phyloP scores from a whole-genome alignment of 805 yeast species.

The Osmozyma mogii region DNA sequence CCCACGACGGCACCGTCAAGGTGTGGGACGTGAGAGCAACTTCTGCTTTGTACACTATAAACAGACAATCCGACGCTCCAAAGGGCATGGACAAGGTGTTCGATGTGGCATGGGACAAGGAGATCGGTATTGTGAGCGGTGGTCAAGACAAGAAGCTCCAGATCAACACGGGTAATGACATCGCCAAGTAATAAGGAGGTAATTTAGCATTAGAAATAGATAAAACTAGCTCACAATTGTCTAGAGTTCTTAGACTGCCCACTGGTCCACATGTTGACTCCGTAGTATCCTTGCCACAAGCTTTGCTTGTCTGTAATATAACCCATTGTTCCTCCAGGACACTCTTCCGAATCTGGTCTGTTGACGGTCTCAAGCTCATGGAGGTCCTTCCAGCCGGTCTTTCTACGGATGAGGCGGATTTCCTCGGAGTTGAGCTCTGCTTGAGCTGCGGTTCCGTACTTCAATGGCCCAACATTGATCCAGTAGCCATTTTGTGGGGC shows the following conservation, averaged over 20 bases:
- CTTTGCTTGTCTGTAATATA: constrained; percentile 61
- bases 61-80: constrained; percentile 51
- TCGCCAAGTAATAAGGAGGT: constrained; percentile 16
- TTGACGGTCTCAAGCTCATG: constrained; percentile 9
- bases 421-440: constrained; percentile 74
- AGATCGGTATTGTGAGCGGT: constrained; percentile 81
- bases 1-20: constrained; percentile 94
- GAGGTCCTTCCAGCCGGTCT: constrained; percentile 57
- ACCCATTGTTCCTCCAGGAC: constrained; percentile 29
- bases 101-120: constrained; percentile 76
- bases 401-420: constrained; percentile 39
- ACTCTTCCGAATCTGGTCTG: not conserved
- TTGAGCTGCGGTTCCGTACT: constrained; percentile 80
- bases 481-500: constrained; percentile 53
- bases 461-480: constrained; percentile 89
- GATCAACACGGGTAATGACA: constrained; percentile 46
- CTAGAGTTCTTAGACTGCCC: constrained; percentile 22
- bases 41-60: constrained; percentile 71
- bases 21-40: constrained; percentile 94
- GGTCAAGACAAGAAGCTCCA: constrained; percentile 93
- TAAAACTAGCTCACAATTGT: not conserved
- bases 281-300: constrained; percentile 74
- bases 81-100: constrained; percentile 61
- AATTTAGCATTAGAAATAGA: not conserved
- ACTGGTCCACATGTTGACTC: constrained; percentile 51